Evolutionary conservation across 495 filamentous ascomycete genomes (phyloP), one percentile per base, ranked within the genome.

Genomic region (Penicillium antarcticum): DNA sequence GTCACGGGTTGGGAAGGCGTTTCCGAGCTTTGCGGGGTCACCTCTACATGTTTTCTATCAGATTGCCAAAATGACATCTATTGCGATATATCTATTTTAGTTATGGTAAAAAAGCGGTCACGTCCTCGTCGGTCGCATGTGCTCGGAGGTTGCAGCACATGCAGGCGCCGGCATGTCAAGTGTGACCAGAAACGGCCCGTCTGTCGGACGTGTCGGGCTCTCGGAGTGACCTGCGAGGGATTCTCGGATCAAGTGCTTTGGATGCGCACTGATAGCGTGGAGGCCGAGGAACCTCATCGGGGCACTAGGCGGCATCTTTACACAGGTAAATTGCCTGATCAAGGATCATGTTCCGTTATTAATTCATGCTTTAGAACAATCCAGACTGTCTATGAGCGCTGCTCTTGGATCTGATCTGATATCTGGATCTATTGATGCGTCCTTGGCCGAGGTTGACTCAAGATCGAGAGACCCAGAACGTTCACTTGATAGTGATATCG

Each of bases 81-180:
- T 29, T 29, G 26, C 26, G 9, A 23, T 9, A 41, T 54, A 26
- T 34, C 16, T 16, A 16, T 35, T 52, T 38, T 11, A n/a, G 29
- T 2, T 42, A 62, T 62, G 63, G 57, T 34, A n/a, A 48, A 44
- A 12, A 60, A 55, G 19, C 41, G 46, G 45, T 23, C 44, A 32
- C 60, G 65, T n/a, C 37, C 58, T 34, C 65, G 63, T 24, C 61
- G 68, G 48, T 62, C 65, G 31, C 68, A 70, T 47, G 48, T 57
- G 3, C 45, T 70, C 18, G 68, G 65, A 65, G 53, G 65, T 46
- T 59, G 65, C 68, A 63, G 59, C 42, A 75, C 70, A 5, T 58
- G 66, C 61, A 45, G 69, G 45, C 37, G 70, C 44, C 53, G 71
- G 56, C 55, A 77, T 60, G 35, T 77, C 66, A 57, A 69, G 61